Conservation (phyloP, 768 basidiomycete species). For the Leccinum boreale region DNA sequence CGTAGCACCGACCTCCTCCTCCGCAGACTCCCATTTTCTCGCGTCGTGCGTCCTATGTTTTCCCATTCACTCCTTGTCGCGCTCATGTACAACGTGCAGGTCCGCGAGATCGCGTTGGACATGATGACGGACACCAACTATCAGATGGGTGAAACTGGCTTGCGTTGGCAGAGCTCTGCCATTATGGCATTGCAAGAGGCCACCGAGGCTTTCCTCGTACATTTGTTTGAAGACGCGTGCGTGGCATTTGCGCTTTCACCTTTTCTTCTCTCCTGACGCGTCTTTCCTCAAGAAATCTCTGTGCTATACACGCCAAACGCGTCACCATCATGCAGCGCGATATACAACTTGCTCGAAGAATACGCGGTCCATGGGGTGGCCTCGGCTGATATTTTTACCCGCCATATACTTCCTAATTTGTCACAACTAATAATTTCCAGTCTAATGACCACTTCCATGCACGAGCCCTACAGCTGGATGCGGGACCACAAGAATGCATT, state of each 20-base stretch:
- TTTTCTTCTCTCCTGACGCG: not conserved
- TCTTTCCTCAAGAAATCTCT: slow-evolving; percentile 68
- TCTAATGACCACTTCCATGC: not conserved
- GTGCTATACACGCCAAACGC: slow-evolving; percentile 96
- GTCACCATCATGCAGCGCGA: slow-evolving; percentile 98
- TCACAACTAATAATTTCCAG: not conserved
- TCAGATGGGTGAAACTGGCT: slow-evolving; percentile 50
- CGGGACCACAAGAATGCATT: slow-evolving; percentile 17
- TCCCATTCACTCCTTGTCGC: not conserved
- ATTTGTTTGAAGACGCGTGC: slow-evolving; percentile 97
- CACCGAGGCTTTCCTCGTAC: slow-evolving; percentile 91
- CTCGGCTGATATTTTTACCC: slow-evolving; percentile 42
- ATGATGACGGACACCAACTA: slow-evolving; percentile 77
- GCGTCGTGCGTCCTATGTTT: slow-evolving; percentile 59
- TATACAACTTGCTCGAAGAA: slow-evolving; percentile 92
- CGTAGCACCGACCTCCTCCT: slow-evolving; percentile 88
- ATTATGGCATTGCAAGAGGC: slow-evolving; percentile 95
- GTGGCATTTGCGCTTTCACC: slow-evolving; percentile 34
- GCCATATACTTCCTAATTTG: not conserved
- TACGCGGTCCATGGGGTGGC: slow-evolving; percentile 87
- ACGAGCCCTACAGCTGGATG: not conserved
- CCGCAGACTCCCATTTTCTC: slow-evolving; percentile 86
- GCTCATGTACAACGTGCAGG: slow-evolving; percentile 45
- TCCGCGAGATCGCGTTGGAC: slow-evolving; percentile 91
- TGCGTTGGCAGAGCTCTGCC: slow-evolving; percentile 96